Evolutionary conservation across 345 rosid species (phyloP).

Genomic region (Iberis pinnata): DNA sequence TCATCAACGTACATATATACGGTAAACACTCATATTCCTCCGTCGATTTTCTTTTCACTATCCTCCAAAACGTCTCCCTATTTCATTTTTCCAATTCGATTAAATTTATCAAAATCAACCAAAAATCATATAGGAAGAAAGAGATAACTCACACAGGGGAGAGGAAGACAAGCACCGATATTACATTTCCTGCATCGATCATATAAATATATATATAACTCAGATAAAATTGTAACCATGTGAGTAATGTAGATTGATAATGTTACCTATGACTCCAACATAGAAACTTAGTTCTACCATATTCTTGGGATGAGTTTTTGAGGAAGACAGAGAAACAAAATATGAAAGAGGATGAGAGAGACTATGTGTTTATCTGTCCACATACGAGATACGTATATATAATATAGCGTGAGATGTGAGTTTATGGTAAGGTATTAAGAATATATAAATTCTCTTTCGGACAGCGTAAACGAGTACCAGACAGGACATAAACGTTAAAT

Average conservation of each 20-base stretch:
- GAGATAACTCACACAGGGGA: conserved; percentile 52
- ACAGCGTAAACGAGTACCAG: conserved; percentile 10
- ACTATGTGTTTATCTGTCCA: conserved; percentile 23
- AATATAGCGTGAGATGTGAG: neutral
- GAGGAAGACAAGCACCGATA: conserved; percentile 67
- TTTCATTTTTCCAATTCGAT: too few relatives aligned
- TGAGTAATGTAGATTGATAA: conserved; percentile 1
- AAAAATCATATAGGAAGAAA: neutral
- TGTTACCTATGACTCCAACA: conserved; percentile 56
- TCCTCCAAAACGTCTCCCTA: conserved; percentile 51
- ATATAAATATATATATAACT: neutral
- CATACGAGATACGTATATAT: neutral
- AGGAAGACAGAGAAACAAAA: conserved; percentile 1
- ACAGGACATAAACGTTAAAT: conserved; percentile 4
- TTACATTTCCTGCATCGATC: conserved; percentile 54
- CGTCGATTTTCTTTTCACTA: conserved; percentile 44
- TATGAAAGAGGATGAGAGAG: conserved; percentile 1
- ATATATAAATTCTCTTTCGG: conserved; percentile 13
- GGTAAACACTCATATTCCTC: conserved; percentile 71
- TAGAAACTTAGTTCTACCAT: conserved; percentile 44
- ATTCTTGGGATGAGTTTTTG: neutral
- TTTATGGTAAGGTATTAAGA: neutral
- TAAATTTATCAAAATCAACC: too few relatives aligned
- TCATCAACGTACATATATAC: conserved; percentile 56
- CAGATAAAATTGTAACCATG: neutral